Percentiles rank a stretch among this genome's conserved stretches.
These are phyloP conservation scores for Sphaerosporella brunnea DNA, from an alignment of 495 filamentous ascomycete genomes.

Conservation along the genomic window DNA sequence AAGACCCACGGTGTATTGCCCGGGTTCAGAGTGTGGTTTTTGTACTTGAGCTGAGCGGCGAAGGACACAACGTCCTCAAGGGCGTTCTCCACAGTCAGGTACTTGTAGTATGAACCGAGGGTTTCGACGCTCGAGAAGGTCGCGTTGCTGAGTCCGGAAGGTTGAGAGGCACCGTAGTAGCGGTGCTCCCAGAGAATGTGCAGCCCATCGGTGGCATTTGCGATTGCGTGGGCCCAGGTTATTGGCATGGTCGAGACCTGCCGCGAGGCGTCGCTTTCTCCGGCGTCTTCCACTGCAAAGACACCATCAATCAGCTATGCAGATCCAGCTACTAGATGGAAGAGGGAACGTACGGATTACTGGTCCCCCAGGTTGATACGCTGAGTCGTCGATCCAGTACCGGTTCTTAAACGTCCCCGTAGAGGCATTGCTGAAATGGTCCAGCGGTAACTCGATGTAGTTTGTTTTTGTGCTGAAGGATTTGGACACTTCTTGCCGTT, in stretches of 20 bases:
- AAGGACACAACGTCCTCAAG: conserved; percentile 18
- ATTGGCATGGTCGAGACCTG: background rate
- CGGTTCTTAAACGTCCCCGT: conserved; percentile 36
- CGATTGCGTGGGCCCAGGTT: background rate
- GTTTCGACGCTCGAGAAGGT: background rate
- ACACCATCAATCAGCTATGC: background rate
- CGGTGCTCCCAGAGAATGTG: conserved; percentile 22
- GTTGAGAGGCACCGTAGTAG: conserved; percentile 15
- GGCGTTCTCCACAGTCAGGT: conserved; percentile 17
- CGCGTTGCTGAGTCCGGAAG: background rate
- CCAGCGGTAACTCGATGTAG: conserved; percentile 29
- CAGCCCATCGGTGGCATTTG: conserved; percentile 4
- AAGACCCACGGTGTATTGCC: conserved; percentile 16
- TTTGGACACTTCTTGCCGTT: too few relatives aligned
- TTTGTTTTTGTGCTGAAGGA: background rate
- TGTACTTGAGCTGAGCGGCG: conserved; percentile 10
- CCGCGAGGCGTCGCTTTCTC: conserved; percentile 32
- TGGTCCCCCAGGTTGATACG: conserved; percentile 35
- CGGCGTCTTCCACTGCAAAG: conserved; percentile 32
- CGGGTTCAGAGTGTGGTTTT: conserved; percentile 4
- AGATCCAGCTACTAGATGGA: background rate
- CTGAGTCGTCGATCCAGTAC: conserved; percentile 36
- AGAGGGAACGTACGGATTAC: conserved; percentile 26
- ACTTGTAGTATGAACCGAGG: conserved; percentile 7
- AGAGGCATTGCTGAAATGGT: conserved; percentile 30